Evolutionary conservation across 139 green algal genomes (phyloP).

Genomic region (Chlamydomonas sphaeroides): DNA sequence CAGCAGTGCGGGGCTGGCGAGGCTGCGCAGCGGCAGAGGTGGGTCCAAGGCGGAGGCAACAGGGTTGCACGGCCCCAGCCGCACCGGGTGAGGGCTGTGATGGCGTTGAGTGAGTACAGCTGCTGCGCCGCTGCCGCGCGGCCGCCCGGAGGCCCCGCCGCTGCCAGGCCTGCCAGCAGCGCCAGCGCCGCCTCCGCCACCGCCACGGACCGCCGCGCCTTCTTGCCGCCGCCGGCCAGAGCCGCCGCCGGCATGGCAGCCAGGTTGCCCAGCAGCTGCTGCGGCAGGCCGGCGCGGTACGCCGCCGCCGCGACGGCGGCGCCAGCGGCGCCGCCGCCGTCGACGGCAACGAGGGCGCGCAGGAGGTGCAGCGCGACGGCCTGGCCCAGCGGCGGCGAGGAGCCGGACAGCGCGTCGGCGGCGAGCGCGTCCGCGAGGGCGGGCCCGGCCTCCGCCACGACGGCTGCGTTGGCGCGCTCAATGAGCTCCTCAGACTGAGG

Average conservation of each 20-base stretch:
- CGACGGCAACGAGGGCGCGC: slow-evolving; percentile 58
- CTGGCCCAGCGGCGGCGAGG: slow-evolving; percentile 47
- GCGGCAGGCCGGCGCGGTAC: slow-evolving; percentile 58
- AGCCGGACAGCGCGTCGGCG: slow-evolving; percentile 55
- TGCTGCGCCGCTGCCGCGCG: slow-evolving; percentile 62
- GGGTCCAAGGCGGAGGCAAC: neutral
- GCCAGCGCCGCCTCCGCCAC: slow-evolving; percentile 72
- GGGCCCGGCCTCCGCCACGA: slow-evolving; percentile 34
- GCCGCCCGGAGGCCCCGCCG: slow-evolving; percentile 41
- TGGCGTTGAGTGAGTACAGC: slow-evolving; percentile 60
- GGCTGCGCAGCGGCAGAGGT: no score
- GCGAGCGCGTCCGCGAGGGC: slow-evolving; percentile 44
- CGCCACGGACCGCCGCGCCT: slow-evolving; percentile 43
- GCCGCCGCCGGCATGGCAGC: slow-evolving; percentile 41
- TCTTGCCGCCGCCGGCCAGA: slow-evolving; percentile 24
- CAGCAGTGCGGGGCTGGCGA: neutral
- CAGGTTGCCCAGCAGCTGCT: slow-evolving; percentile 60
- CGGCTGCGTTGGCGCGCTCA: slow-evolving; percentile 50
- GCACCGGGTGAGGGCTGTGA: slow-evolving; percentile 51
- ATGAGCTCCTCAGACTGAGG: slow-evolving; percentile 43
- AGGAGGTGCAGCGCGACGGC: slow-evolving; percentile 73
- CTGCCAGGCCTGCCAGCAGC: slow-evolving; percentile 70
- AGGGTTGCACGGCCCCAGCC: neutral
- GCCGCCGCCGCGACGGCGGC: slow-evolving; percentile 50
- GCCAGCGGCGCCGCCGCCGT: slow-evolving; percentile 29